Evolutionary conservation across 768 basidiomycete species (phyloP), one percentile per base, ranked within the genome.

Genomic region (Lactifluus echinatus): DNA sequence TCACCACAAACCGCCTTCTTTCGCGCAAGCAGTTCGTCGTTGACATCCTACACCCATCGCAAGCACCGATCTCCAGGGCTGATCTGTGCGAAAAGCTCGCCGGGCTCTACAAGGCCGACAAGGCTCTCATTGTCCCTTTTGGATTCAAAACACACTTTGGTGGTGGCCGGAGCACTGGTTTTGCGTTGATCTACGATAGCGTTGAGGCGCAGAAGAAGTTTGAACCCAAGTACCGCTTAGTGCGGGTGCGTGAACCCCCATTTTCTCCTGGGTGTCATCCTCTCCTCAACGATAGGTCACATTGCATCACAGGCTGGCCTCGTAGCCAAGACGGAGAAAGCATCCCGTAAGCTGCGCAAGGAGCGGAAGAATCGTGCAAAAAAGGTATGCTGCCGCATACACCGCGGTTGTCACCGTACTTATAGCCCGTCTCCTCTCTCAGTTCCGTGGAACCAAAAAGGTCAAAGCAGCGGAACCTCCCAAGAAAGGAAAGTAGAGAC

Each of bases 331-430:
- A 84, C 87, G 62, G 89, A 92, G 42, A 92, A 87, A 74, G 77
- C 95, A 53, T 93, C 92, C 63, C 88, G 96, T 69, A 98, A 98
- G 74, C 84, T 98, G 74, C 87, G 96, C 75, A 97, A 98, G 79
- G 95, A 98, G 80, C 85, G 96, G 69, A 99, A 99, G 84, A 99
- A 99, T 78, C 86, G 95, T 71, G 83, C 89, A 62, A 99, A 99
- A 89, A 98, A 97, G 86, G 94, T 92, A 46, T n/a, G 74, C 66
- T n/a, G 50, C 24, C 8, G 21, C 17, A 3, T 33, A 39, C 36
- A 23, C 26, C 11, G 23, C 15, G 21, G 33, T 6, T 5, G 14
- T 4, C 29, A 21, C 23, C 34, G 17, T 45, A 10, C 36, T 52
- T 4, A 60, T 21, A 28, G 17, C 33, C 50, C 31, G 14, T 55